Conservation (phyloP, 2,329 filamentous ascomycete species). For the Tolypocladium guangdongense region DNA sequence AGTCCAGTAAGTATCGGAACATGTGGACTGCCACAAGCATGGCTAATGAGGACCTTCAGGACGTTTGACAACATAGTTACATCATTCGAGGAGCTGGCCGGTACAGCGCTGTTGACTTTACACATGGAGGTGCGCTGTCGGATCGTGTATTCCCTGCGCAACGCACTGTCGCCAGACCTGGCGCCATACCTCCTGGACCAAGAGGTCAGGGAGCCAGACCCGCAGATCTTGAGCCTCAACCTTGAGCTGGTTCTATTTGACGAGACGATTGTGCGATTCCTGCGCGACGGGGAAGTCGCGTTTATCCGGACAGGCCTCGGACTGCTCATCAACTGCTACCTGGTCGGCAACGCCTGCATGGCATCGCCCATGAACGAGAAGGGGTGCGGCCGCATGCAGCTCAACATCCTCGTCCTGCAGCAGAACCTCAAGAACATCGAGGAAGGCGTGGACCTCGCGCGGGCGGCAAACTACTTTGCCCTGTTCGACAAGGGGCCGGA, state of each 20-base stretch:
- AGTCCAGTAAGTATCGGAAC: conserved; percentile 50
- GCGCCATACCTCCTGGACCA: conserved; percentile 57
- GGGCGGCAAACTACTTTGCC: conserved; percentile 56
- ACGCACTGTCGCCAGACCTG: conserved; percentile 47
- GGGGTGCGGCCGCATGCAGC: conserved; percentile 77
- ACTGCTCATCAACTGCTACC: conserved; percentile 65
- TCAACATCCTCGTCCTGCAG: conserved; percentile 90
- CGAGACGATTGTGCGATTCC: conserved; percentile 62
- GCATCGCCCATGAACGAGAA: conserved; percentile 75
- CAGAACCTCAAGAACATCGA: conserved; percentile 95
- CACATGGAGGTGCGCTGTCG: conserved; percentile 84
- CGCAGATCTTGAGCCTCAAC: conserved; percentile 74
- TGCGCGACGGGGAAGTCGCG: conserved; percentile 58
- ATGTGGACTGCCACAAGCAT: no score
- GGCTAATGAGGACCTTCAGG: conserved; percentile 28
- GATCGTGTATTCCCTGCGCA: conserved; percentile 66
- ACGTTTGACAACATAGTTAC: conserved; percentile 80
- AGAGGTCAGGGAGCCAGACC: conserved; percentile 66
- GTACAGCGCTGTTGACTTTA: conserved; percentile 69
- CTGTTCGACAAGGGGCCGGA: conserved; percentile 57
- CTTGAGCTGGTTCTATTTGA: conserved; percentile 78
- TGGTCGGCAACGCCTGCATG: conserved; percentile 60
- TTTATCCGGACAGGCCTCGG: conserved; percentile 73
- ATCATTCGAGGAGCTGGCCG: conserved; percentile 71
- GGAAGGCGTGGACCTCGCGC: conserved; percentile 50